Percentiles rank a stretch among this genome's conserved stretches.
These are phyloP conservation scores for Camellia lanceoleosa DNA, from an alignment of 148 eudicot genomes.

Conservation along the genomic window DNA sequence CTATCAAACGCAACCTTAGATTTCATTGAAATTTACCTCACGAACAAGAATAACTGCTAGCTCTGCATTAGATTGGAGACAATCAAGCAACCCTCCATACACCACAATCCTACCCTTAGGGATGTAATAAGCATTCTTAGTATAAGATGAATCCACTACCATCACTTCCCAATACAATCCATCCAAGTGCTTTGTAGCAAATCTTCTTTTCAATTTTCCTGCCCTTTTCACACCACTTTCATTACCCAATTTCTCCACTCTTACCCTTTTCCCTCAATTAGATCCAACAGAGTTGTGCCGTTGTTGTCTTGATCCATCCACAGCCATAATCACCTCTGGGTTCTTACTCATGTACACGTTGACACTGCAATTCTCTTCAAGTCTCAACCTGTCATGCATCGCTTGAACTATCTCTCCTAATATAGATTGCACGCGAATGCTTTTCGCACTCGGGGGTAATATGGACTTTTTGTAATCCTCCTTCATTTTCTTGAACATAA, in stretches of 20 bases:
- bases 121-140: conserved; percentile 39
- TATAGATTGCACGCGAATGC: conserved; percentile 4
- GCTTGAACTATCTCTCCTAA: conserved; percentile 2
- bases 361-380: background rate
- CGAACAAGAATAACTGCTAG: conserved; percentile 49
- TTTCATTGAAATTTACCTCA: conserved; percentile 35
- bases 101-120: conserved; percentile 63
- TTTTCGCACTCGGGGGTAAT: conserved; percentile 13
- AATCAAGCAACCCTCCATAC: conserved; percentile 36
- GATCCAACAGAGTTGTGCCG: too few species aligned
- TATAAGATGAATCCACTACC: conserved; percentile 33
- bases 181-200: conserved; percentile 37
- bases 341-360: background rate
- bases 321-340: background rate
- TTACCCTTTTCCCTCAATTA: too few species aligned
- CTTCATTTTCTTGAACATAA: background rate
- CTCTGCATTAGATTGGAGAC: conserved; percentile 40
- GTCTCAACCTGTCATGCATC: conserved; percentile 15
- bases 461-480: background rate
- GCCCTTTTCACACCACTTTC: too few species aligned
- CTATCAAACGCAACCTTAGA: too few species aligned
- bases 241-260: too few species aligned
- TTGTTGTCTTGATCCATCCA: too few species aligned
- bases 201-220: background rate
- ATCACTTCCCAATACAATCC: conserved; percentile 56